Evolutionary conservation across 1,284 basidiomycete genomes (phyloP), one percentile per base, ranked within the genome.

Genomic region (Neolentinus lepideus): DNA sequence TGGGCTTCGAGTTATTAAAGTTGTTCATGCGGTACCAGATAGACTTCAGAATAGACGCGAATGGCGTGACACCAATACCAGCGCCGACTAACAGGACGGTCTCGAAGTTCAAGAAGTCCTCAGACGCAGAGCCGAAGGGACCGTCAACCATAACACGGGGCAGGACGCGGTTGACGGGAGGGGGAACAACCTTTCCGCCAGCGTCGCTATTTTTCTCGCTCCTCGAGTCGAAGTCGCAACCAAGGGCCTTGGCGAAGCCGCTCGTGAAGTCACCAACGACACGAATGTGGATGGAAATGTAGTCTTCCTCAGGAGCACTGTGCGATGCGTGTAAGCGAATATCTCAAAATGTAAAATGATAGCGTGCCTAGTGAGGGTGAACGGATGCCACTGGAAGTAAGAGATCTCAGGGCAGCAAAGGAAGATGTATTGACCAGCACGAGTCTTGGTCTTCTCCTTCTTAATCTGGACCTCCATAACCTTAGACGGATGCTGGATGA

Each of bases 1-100:
- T 91, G 2, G 83, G 80, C 69, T 83, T 86, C 27, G 79, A 80
- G 62, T 75, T 71, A 68, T 85, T 81, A 66, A 90, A 76, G 70
- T 85, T 86, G 73, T 93, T 94, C 84, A 92, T 88, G 51, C 90
- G 84, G 74, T 94, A 95, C 92, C 93, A 95, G 65, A 96, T 91
- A n/a, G 87, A 85, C 71, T 94, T 94, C 57, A 94, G 74, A 63
- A 94, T 92, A 78, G 89, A 92, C 54, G 93, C 92, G 65, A 95
- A 96, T 2, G 93, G 93, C 0, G 93, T 95, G 25, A 95, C 92
- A 64, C 93, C 93, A 60, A 95, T 95, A 70, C 93, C 93, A 54
- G 87, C 90, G 61, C 90, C 92, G 52, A 94, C 89, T 50, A 94
- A 80, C 16, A 94, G 72, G 29, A 93, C 78, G 2, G 90, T 90